These are phyloP conservation scores for Gnaphalium uliginosum DNA, from an alignment of 129 eudicot species.

Conservation along the genomic window DNA sequence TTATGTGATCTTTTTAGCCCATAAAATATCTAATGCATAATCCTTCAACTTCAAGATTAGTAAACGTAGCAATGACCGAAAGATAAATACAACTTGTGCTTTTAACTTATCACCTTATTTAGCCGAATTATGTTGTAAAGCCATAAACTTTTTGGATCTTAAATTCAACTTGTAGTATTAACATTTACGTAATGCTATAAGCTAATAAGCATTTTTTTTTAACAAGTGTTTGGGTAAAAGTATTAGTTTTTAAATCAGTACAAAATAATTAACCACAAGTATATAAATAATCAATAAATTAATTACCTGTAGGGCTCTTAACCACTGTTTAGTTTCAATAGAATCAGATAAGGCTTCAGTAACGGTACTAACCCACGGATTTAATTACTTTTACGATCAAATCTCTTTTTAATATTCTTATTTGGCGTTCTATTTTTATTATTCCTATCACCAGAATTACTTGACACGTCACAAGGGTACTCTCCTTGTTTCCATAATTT, in stretches of 20 bases:
- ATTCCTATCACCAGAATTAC: constrained; percentile 24
- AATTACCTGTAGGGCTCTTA: constrained; percentile 76
- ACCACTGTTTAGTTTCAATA: constrained; percentile 75
- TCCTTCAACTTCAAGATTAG: too few relatives aligned
- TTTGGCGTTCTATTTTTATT: constrained; percentile 46
- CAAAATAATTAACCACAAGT: not conserved
- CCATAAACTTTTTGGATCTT: not conserved
- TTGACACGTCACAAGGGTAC: constrained; percentile 62
- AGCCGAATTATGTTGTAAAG: too few relatives aligned
- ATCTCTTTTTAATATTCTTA: constrained; percentile 76
- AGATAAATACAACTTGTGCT: not conserved
- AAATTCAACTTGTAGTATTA: not conserved
- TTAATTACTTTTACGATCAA: constrained; percentile 58
- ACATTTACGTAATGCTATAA: too few relatives aligned
- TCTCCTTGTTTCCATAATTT: constrained; percentile 86
- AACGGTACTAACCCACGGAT: constrained; percentile 81
- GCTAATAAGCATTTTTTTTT: too few relatives aligned
- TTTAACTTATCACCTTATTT: too few relatives aligned
- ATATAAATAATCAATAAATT: not conserved
- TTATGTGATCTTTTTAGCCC: too few relatives aligned
- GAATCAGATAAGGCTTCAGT: constrained; percentile 79
- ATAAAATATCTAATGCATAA: too few relatives aligned
- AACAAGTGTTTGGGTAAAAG: too few relatives aligned
- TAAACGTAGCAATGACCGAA: too few relatives aligned
- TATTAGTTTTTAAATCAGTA: not conserved